A percentile compares a stretch with the other conserved stretches of the same genome.
These are phyloP conservation scores for Thamnidium elegans DNA, from an alignment of 192 early-diverging fungal species.

Conservation along the genomic window DNA sequence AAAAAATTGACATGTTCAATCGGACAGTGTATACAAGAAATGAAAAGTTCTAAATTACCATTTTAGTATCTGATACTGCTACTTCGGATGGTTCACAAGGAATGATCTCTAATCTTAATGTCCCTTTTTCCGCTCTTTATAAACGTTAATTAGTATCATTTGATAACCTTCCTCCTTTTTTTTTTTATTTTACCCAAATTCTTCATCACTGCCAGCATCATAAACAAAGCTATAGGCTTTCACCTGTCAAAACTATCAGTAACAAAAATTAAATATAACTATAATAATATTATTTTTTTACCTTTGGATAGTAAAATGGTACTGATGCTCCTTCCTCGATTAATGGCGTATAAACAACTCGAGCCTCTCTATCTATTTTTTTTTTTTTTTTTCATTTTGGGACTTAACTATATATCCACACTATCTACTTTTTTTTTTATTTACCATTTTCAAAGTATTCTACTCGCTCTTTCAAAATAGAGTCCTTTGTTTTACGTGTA, in stretches of 20 bases:
- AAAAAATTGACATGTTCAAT: neutral
- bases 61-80: constrained; percentile 21
- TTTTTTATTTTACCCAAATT: neutral
- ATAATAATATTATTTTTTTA: constrained; percentile 6
- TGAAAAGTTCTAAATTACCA: constrained; percentile 9
- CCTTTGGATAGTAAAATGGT: constrained; percentile 53
- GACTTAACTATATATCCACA: neutral
- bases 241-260: constrained; percentile 14
- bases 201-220: neutral
- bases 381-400: neutral
- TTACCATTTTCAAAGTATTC: constrained; percentile 31
- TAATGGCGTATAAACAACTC: constrained; percentile 25
- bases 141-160: neutral
- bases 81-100: constrained; percentile 6
- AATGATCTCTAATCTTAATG: constrained; percentile 26
- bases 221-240: constrained; percentile 29
- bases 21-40: too few relatives aligned
- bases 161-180: neutral
- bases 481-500: constrained; percentile 48
- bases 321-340: constrained; percentile 8
- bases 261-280: neutral
- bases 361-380: constrained; percentile 5
- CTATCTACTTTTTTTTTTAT: neutral
- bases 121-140: constrained; percentile 12
- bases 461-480: constrained; percentile 39